Base-by-base conservation (phyloP, 306 rosid genomes). In the Parietaria judaica region DNA sequence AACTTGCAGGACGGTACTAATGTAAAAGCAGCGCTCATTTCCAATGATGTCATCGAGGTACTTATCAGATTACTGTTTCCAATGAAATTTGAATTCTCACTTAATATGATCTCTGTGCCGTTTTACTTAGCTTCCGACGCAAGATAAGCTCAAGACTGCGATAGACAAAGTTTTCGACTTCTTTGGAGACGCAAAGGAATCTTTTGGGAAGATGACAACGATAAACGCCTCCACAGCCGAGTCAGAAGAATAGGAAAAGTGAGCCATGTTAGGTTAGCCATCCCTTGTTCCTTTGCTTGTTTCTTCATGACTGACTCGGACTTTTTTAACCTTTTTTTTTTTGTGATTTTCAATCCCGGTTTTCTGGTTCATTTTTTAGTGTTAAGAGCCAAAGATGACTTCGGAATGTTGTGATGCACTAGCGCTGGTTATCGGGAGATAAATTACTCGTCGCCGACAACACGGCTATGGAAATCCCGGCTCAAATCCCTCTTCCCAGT, bases 141-240 rank as follows among this genome's bases (percentile, higher is more conserved):
- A 54, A 74, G 96, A 84, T 75, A 55, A 88, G 78, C 86, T 92
- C 54, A 88, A 84, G 81, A 86, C 95, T 0, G 82, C 85, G 17
- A 51, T 82, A 41, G 99, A 88, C 68, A 82, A 92, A 70, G 96
- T 82, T 68, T 85, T 81, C 67, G 96, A 88, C 73, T 92, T 88
- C 56, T 82, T 88, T 4, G 90, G 94, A 60, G 90, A 88, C 54
- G 96, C 96, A 68, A 92, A 84, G 70, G 96, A 84, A 39, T 84
- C 96, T 58, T 92, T 92, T 64, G 88, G 94, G 36, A 82, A 84
- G 84, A 70, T 88, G 57, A 80, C 90, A 2, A 64, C 88, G 6
- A 68, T 84, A 56, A 76, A 71, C 53, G 16, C 77, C 13, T 23
- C 76, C 1, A 55, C 63, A 61, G 54, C 87, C 1, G 80, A 77